Base-by-base conservation (phyloP, 495 filamentous ascomycete species). In the Neohortaea acidophila region DNA sequence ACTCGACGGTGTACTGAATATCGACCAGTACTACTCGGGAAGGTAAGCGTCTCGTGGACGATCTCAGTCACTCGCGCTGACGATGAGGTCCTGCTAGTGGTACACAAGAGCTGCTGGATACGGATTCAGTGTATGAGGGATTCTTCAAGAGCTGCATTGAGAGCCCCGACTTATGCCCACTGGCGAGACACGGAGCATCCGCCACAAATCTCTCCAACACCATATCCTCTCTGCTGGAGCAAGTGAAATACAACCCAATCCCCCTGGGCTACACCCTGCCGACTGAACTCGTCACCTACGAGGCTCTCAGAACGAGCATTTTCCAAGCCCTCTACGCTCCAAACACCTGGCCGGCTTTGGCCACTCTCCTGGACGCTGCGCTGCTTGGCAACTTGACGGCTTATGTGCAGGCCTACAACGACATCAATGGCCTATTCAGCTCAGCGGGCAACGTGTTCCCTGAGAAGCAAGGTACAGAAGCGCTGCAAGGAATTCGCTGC, bases 1-100 rank as follows among this genome's bases (percentile, higher is more conserved):
- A 2, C 25, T 44, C 12, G 41, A 44, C 20, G 41, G 23, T 9
- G 33, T 38, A 7, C 14, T 34, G 2, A 44, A 44, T 25, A 8
- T 21, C n/a, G 2, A 29, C 15, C 10, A 44, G 4, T 44, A 44
- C 21, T 35, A 30, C 7, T 4, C 17, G 2, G 23, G 23, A 5
- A 4, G 4, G 7, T 31, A 22, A 12, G 37, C 4, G 9, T 13
- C n/a, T 9, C 8, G 24, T n/a, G 7, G n/a, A 27, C n/a, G n/a
- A 27, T 8, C 24, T n/a, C 24, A 27, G 24, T n/a, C 8, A 7
- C 8, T 7, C 24, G 12, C 10, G 19, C 33, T 36, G 12, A 19
- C 19, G 9, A 9, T 15, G 13, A 7, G 6, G 35, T 38, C n/a
- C 20, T n/a, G n/a, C 23, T 17, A 38, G 35, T 2, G 8, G 12